Evolutionary conservation across 108 stramenopile species (phyloP), one percentile per base, ranked within the genome.

Genomic region (Ochromonas danica): DNA sequence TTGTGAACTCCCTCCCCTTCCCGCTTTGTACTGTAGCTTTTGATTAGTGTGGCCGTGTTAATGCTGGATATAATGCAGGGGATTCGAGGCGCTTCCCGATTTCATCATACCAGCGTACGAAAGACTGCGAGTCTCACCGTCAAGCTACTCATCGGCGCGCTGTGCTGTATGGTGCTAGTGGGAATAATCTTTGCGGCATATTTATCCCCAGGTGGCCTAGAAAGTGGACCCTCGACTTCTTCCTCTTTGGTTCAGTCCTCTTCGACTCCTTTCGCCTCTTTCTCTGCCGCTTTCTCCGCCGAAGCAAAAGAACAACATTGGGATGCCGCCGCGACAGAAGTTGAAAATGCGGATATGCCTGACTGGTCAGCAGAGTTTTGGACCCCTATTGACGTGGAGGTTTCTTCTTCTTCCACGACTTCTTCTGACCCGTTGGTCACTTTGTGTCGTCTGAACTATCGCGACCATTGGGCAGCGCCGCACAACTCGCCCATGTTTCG

Each of bases 401-500:
- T 57, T 42, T 10, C 10, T 17, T 31, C 17, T 17, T n/a, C n/a
- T n/a, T n/a, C n/a, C n/a, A n/a, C n/a, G n/a, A n/a, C n/a, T n/a
- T 45, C 45, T 6, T 6, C n/a, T 42, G 72, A 75, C 31, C 45
- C 72, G 31, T 14, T 57, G 45, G 27, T 75, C 6, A 41, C 38
- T 6, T 41, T 75, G 72, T 75, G 72, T 41, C 6, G 38, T 35
- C 35, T 75, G 10, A 60, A 75, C 25, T 75, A 35, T 41, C 6
- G 25, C 3, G 10, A 60, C 10, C 38, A 75, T 60, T 42, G 6
- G 3, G 40, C 6, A 45, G 31, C 25, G 22, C 72, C 72, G 6
- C 72, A 75, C 51, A 14, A 35, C 10, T 45, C 51, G 33, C 80
- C 80, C 30, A 80, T 80, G 80, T 80, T 80, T 39, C 42, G 57